Evolutionary conservation across 805 yeast genomes (phyloP).

Genomic region (Scheffersomyces ergatensis): DNA sequence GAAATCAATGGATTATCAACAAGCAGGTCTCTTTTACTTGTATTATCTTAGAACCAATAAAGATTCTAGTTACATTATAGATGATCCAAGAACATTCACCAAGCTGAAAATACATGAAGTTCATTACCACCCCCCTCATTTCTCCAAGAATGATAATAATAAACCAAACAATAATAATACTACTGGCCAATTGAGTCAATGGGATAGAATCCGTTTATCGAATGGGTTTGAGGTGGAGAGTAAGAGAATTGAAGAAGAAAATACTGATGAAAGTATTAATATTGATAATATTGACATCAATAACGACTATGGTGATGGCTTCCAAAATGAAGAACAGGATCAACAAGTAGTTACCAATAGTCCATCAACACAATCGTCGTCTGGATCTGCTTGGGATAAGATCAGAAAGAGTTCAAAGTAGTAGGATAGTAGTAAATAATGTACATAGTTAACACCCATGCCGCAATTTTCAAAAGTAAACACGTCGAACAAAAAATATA

Average conservation of each 20-base stretch:
- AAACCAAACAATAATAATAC: not conserved
- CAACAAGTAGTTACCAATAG: not conserved
- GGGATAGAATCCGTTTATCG: constrained; percentile 35
- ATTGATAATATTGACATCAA: not conserved
- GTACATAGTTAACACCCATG: not conserved
- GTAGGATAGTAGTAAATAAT: not conserved
- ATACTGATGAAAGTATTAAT: constrained; percentile 1
- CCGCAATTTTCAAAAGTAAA: not conserved
- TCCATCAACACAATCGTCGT: not conserved
- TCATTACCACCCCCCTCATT: constrained; percentile 17
- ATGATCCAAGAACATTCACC: constrained; percentile 49
- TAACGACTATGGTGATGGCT: not conserved
- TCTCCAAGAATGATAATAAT: not conserved
- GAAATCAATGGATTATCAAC: constrained; percentile 35
- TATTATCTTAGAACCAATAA: constrained; percentile 52
- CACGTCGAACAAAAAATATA: not conserved
- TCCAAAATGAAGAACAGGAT: not conserved
- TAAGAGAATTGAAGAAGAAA: not conserved
- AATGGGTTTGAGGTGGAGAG: constrained; percentile 22
- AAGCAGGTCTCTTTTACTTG: constrained; percentile 32
- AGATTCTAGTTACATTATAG: constrained; percentile 50
- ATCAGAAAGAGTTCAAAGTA: constrained; percentile 7
- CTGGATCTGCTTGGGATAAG: constrained; percentile 19
- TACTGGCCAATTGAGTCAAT: constrained; percentile 15
- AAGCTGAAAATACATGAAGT: constrained; percentile 26